Base-by-base conservation (phyloP, 2,329 filamentous ascomycete species). In the Calonectria multiphialidica region DNA sequence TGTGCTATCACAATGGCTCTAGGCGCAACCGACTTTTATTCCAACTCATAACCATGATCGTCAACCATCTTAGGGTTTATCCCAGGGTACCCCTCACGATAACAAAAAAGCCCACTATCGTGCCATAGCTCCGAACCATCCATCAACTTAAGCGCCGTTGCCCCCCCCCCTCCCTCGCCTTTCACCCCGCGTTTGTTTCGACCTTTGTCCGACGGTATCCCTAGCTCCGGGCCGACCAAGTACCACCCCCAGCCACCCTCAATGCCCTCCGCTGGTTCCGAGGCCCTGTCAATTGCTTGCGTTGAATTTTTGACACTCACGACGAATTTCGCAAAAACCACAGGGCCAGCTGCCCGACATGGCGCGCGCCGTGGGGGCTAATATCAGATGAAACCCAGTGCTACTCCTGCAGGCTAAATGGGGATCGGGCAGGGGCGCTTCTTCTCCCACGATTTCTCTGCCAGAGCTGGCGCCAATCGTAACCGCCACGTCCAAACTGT, bases 301-400 rank as follows among this genome's bases (percentile, higher is more conserved):
- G 6, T 9, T 15, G 21, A 40, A 62, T 45, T 45, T 62, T 62
- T 45, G 7, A n/a, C 21, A 18, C 16, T 15, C 18, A 8, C 40
- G 15, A 25, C 15, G 37, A 61, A 62, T 23, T 47, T 47, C 44
- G 12, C 44, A 10, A 25, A 25, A 25, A 42, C 4, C 18, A 15
- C 50, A 57, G 16, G 35, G 35, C 40, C 37, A 30, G n/a, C 44
- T 50, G 18, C 44, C 35, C n/a, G 21, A n/a, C n/a, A 21, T 21
- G n/a, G 33, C 15, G n/a, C 15, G n/a, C 2, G 30, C 37, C 35
- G 23, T 55, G 33, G 45, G 44, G 62, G 62, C 44, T 47, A 21
- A 61, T 8, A 68, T 68, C 33, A 33, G 44, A 61, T 62, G 53
- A 61, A 68, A 61, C 53, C 30, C 8, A 33, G 57, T 37, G 40